Percentiles rank a stretch among this genome's conserved stretches.
These are phyloP conservation scores for Cymbopogon citratus DNA, from an alignment of 176 grass and related monocot genomes.

Conservation along the genomic window DNA sequence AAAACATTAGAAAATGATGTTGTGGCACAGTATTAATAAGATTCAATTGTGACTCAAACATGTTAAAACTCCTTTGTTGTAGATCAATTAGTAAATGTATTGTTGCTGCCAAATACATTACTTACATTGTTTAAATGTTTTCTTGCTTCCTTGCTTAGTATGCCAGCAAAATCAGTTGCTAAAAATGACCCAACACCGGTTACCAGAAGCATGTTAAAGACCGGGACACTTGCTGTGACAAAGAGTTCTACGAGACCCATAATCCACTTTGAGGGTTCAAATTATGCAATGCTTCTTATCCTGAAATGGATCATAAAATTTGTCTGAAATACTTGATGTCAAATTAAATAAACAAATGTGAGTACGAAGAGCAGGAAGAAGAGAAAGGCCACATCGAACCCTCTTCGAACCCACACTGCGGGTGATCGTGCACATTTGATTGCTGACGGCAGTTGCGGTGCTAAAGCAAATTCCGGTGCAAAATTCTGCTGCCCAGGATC, in stretches of 20 bases:
- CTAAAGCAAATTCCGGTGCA: no score
- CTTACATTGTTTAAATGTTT: conserved; percentile 81
- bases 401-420: no score
- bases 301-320: neutral
- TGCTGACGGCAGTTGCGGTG: no score
- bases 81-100: neutral
- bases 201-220: conserved; percentile 67
- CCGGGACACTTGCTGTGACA: conserved; percentile 63
- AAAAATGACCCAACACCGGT: conserved; percentile 74
- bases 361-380: no score
- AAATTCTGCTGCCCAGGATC: no score
- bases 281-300: neutral
- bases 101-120: neutral
- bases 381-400: neutral
- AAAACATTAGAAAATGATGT: neutral
- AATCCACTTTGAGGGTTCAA: neutral
- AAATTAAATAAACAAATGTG: no score
- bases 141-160: conserved; percentile 53
- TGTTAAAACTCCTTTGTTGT: neutral
- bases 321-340: neutral
- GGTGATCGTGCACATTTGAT: no score
- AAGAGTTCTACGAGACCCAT: conserved; percentile 77
- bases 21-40: neutral
- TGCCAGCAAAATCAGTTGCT: conserved; percentile 40
- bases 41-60: neutral